These are phyloP conservation scores for Agrocybe pediades DNA, from an alignment of 768 basidiomycete species.

Conservation along the genomic window DNA sequence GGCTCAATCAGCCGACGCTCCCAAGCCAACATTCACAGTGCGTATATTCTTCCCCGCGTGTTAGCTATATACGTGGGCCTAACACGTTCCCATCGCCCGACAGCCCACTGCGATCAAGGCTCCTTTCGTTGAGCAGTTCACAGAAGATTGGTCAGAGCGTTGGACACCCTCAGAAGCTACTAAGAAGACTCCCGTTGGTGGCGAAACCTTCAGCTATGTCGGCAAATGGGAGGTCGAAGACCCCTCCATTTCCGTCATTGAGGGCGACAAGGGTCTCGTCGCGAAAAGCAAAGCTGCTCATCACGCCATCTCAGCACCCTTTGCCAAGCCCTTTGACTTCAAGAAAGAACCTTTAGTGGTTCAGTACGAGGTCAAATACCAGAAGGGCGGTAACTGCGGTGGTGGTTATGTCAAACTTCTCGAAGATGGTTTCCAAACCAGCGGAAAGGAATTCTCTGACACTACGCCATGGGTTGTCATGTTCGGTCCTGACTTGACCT, in stretches of 20 bases:
- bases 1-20: conserved; percentile 56
- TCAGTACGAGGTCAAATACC: conserved; percentile 99
- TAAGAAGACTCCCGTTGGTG: conserved; percentile 95
- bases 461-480: conserved; percentile 94
- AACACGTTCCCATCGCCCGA: conserved; percentile 13
- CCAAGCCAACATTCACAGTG: conserved; percentile 73
- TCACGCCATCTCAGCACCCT: conserved; percentile 97
- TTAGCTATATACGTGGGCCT: conserved; percentile 10
- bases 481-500: conserved; percentile 97
- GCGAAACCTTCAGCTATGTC: conserved; percentile 96
- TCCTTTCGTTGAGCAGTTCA: conserved; percentile 97
- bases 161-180: conserved; percentile 98
- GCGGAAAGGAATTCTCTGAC: conserved; percentile 91
- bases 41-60: conserved; percentile 23
- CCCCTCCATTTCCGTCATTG: conserved; percentile 70
- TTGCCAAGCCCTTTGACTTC: conserved; percentile 77
- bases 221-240: conserved; percentile 98
- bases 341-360: conserved; percentile 86
- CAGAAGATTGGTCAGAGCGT: conserved; percentile 83
- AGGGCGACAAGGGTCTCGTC: conserved; percentile 90
- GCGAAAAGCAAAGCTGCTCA: conserved; percentile 97
- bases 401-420: conserved; percentile 98
- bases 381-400: conserved; percentile 98
- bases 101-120: conserved; percentile 81
- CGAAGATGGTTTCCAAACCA: conserved; percentile 91